phyloP scores from a whole-genome alignment of 371 early-diverging fungal species.

The Mortierella sp. region DNA sequence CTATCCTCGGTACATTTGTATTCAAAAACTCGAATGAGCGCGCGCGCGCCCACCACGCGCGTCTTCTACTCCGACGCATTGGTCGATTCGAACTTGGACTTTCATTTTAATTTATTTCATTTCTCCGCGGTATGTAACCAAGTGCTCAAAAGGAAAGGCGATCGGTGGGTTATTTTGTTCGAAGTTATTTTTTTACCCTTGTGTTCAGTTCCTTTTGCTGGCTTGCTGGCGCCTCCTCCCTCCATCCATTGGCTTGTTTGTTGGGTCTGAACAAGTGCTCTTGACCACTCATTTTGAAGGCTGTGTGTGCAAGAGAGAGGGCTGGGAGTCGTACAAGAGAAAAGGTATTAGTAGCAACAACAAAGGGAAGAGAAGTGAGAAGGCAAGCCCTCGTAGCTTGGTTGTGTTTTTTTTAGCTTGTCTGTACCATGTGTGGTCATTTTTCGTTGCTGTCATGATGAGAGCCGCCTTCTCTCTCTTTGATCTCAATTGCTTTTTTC shows the following conservation, averaged over 20 bases:
- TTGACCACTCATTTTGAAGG: neutral
- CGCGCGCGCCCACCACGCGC: neutral
- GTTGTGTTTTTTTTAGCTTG: no score
- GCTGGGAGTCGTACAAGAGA: no score
- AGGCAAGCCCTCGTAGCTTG: no score
- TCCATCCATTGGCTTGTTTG: neutral
- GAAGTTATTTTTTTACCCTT: neutral
- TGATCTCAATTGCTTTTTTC: neutral
- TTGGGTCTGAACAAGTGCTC: neutral
- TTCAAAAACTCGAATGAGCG: neutral
- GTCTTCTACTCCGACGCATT: neutral
- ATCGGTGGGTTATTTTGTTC: neutral
- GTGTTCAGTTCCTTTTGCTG: neutral
- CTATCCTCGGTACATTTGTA: neutral
- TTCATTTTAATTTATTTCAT: neutral
- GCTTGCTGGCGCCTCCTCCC: constrained; percentile 1
- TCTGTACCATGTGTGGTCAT: no score
- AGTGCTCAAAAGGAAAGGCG: neutral
- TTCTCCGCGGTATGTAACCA: neutral
- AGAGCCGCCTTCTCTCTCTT: neutral
- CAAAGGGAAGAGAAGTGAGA: no score
- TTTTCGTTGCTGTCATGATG: no score
- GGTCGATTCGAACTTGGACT: neutral
- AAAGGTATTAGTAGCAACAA: no score
- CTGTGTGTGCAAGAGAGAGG: neutral